These are phyloP conservation scores for Aspergillus sp. DNA, from an alignment of 2,329 filamentous ascomycete species.

Conservation along the genomic window DNA sequence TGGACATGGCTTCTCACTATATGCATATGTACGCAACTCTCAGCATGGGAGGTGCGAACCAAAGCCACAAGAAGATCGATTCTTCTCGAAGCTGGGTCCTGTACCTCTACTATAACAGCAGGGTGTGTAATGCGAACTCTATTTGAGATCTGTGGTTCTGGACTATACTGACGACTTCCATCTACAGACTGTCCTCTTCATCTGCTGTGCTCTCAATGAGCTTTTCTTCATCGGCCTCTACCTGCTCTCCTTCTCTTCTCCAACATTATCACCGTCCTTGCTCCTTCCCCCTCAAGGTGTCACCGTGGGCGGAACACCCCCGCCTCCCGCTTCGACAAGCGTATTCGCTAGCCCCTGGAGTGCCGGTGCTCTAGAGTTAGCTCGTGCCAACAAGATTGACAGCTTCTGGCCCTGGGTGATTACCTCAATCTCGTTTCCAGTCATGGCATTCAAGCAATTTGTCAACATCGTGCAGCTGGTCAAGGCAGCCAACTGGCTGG, in stretches of 20 bases:
- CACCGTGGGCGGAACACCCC: constrained; percentile 64
- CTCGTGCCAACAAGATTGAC: constrained; percentile 90
- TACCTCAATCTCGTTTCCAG: constrained; percentile 73
- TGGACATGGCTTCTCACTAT: constrained; percentile 95
- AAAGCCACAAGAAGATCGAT: constrained; percentile 92
- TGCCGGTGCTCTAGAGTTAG: constrained; percentile 87
- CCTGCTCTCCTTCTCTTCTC: constrained; percentile 93
- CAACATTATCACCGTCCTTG: constrained; percentile 81
- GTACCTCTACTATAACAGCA: constrained; percentile 96
- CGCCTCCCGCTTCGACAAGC: constrained; percentile 66
- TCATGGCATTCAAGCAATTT: constrained; percentile 89
- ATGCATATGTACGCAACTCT: constrained; percentile 99
- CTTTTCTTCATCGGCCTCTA: constrained; percentile 98
- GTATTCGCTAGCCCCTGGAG: constrained; percentile 89
- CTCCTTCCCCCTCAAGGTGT: constrained; percentile 50
- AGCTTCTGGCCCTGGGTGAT: constrained; percentile 76
- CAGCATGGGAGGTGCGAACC: constrained; percentile 75
- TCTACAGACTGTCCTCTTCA: constrained; percentile 78
- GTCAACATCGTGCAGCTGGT: constrained; percentile 94
- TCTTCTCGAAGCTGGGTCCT: constrained; percentile 83
- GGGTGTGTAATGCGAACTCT: constrained; percentile 59
- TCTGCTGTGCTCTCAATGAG: constrained; percentile 88
- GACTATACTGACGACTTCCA: constrained; percentile 8
- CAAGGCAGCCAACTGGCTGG: constrained; percentile 88
- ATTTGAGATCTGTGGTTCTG: background rate